A percentile compares a stretch with the other conserved stretches of the same genome.
phyloP scores from a whole-genome alignment of 164 flowering plant species.

The Tinospora cordifolia region DNA sequence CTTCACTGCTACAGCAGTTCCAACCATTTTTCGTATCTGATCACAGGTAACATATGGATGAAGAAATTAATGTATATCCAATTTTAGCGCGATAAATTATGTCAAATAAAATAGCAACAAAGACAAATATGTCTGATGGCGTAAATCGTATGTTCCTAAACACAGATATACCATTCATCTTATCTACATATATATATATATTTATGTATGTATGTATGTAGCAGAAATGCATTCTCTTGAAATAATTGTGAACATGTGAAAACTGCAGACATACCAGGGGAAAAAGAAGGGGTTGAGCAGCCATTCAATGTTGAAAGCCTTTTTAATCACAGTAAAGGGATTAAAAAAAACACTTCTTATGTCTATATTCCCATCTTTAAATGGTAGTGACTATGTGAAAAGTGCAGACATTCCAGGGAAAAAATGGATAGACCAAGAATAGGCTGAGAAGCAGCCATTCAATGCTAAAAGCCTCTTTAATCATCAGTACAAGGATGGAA shows the following conservation, averaged over 20 bases:
- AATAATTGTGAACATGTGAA: neutral
- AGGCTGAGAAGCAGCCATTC: neutral
- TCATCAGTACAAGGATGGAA: neutral
- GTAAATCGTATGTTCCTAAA: neutral
- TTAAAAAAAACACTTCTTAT: too few relatives aligned
- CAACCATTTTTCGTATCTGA: slow-evolving; percentile 94
- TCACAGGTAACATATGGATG: slow-evolving; percentile 3
- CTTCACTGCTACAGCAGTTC: slow-evolving; percentile 87
- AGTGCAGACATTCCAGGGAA: neutral
- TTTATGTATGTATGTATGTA: neutral
- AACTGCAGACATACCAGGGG: neutral
- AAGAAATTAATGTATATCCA: neutral
- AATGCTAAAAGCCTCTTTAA: neutral
- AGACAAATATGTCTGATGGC: neutral
- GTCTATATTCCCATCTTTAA: neutral
- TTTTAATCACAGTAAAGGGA: neutral
- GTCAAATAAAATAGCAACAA: neutral
- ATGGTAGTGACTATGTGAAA: neutral
- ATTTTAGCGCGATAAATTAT: neutral
- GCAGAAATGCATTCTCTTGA: neutral
- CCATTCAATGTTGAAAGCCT: neutral
- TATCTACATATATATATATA: neutral
- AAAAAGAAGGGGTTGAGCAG: neutral
- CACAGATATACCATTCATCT: neutral
- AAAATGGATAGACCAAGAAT: neutral